Conservation (phyloP, 148 eudicot genomes). For the Mesembryanthemum crystallinum region DNA sequence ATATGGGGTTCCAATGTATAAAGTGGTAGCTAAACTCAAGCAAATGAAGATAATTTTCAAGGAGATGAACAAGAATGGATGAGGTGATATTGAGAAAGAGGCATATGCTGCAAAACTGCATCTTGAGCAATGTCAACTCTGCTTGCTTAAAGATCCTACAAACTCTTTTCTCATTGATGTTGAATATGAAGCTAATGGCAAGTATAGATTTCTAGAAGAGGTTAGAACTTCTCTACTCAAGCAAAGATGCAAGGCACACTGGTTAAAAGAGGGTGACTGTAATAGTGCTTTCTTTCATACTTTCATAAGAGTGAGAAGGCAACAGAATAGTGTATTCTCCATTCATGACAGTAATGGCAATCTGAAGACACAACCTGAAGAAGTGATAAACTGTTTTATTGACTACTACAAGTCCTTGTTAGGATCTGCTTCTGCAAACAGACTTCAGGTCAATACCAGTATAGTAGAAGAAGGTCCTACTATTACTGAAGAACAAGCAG, state of each 20-base stretch:
- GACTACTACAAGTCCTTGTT: no score
- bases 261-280: background rate
- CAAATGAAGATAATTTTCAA: background rate
- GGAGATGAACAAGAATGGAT: background rate
- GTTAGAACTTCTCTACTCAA: background rate
- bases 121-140: background rate
- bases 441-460: no score
- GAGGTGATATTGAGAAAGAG: background rate
- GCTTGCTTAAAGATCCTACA: background rate
- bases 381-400: no score
- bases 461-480: no score
- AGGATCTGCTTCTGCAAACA: no score
- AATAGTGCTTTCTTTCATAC: background rate
- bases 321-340: background rate
- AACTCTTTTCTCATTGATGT: background rate
- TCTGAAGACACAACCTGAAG: background rate
- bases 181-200: background rate
- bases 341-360: background rate
- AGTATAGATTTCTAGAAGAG: background rate
- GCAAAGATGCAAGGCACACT: background rate
- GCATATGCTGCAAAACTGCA: background rate
- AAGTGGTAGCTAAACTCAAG: background rate
- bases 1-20: background rate
- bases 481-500: no score
- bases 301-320: background rate